Conservation (phyloP, 768 basidiomycete genomes). For the Sarcomyxa edulis region DNA sequence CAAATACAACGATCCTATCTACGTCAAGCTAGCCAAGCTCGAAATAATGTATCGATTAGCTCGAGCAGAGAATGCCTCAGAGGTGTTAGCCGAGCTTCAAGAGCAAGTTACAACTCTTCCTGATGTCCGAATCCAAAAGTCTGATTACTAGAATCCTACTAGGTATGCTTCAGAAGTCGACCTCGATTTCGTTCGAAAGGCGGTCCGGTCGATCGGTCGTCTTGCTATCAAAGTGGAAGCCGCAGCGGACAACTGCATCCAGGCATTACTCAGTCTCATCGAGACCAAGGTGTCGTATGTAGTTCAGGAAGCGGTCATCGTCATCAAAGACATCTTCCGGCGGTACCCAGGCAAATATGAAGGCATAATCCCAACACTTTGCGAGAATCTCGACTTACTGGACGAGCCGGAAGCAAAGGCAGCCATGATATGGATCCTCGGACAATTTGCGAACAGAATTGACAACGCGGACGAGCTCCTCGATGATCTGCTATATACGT, state of each 20-base stretch:
- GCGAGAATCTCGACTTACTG: slow-evolving; percentile 84
- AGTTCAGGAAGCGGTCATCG: slow-evolving; percentile 95
- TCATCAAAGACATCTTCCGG: slow-evolving; percentile 97
- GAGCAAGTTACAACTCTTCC: slow-evolving; percentile 51
- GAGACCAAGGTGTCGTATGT: slow-evolving; percentile 94
- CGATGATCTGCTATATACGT: slow-evolving; percentile 85
- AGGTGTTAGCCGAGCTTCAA: slow-evolving; percentile 91
- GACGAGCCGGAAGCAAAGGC: slow-evolving; percentile 98
- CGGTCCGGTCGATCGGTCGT: slow-evolving; percentile 94
- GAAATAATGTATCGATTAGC: slow-evolving; percentile 99
- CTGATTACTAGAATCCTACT: neutral
- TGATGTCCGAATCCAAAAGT: slow-evolving; percentile 1
- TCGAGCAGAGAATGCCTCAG: slow-evolving; percentile 87
- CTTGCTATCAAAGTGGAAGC: slow-evolving; percentile 95
- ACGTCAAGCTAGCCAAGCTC: slow-evolving; percentile 95
- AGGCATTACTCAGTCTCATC: slow-evolving; percentile 79
- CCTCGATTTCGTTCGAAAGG: slow-evolving; percentile 96
- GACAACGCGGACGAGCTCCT: slow-evolving; percentile 94
- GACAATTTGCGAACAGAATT: slow-evolving; percentile 93
- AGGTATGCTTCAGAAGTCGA: slow-evolving; percentile 99
- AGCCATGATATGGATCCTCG: slow-evolving; percentile 97
- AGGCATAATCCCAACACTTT: slow-evolving; percentile 89
- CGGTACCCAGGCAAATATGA: slow-evolving; percentile 97
- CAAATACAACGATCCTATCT: slow-evolving; percentile 99
- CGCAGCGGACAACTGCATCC: slow-evolving; percentile 87